phyloP scores from a whole-genome alignment of 129 eudicot genomes.

The Artemisia tridentata region DNA sequence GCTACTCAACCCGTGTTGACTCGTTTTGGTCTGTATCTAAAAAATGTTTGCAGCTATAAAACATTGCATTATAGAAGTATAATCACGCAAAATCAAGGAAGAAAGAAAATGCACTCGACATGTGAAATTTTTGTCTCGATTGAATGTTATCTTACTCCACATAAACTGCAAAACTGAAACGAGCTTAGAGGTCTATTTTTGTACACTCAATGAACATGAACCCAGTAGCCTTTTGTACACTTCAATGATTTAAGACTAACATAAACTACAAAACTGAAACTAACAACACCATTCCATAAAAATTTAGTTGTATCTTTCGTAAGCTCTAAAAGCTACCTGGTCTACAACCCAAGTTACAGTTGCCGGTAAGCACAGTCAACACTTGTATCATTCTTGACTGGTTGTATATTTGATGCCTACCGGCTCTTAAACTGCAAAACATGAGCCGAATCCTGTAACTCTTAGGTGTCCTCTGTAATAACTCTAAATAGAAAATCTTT shows the following conservation, averaged over 20 bases:
- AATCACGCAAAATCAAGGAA: no score
- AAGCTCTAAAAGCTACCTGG: constrained; percentile 26
- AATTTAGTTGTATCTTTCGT: constrained; percentile 11
- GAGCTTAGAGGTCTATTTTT: no score
- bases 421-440: constrained; percentile 20
- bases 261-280: constrained; percentile 13
- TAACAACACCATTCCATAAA: neutral
- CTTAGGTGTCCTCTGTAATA: constrained; percentile 54
- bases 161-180: no score
- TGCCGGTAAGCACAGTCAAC: constrained; percentile 8
- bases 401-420: constrained; percentile 32
- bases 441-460: constrained; percentile 14
- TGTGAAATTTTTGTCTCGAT: no score
- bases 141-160: no score
- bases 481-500: constrained; percentile 65
- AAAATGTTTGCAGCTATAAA: no score
- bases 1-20: no score
- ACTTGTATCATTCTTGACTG: constrained; percentile 1
- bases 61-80: no score
- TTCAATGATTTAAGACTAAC: neutral
- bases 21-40: no score
- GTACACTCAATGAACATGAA: no score
- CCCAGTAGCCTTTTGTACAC: neutral
- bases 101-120: no score
- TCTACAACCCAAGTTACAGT: constrained; percentile 32